Evolutionary conservation across 257 asterid species (phyloP).

Genomic region (Capsicum chinense): DNA sequence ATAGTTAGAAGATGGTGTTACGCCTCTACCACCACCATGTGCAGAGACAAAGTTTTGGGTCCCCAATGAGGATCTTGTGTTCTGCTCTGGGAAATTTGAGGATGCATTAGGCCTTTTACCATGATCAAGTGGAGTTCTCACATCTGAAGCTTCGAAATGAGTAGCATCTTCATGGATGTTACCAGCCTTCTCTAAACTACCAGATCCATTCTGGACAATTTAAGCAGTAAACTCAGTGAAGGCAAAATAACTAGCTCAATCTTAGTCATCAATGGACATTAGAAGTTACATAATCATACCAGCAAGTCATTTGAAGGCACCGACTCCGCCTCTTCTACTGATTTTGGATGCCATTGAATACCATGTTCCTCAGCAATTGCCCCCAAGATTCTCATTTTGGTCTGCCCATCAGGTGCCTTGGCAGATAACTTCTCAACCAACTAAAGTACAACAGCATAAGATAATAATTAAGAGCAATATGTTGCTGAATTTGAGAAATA

Average conservation of each 20-base stretch:
- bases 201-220: slow-evolving; percentile 67
- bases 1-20: slow-evolving; percentile 32
- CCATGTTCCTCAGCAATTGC: slow-evolving; percentile 84
- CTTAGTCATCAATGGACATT: slow-evolving; percentile 23
- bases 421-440: slow-evolving; percentile 92
- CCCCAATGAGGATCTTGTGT: slow-evolving; percentile 44
- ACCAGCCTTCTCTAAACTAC: slow-evolving; percentile 48
- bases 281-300: slow-evolving; percentile 49
- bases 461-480: slow-evolving; percentile 26
- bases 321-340: slow-evolving; percentile 54
- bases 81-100: slow-evolving; percentile 44
- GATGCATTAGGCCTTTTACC: slow-evolving; percentile 40
- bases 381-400: slow-evolving; percentile 66
- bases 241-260: slow-evolving; percentile 26
- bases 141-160: slow-evolving; percentile 40
- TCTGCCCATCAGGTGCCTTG: slow-evolving; percentile 73
- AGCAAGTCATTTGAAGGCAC: slow-evolving; percentile 58
- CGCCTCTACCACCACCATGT: slow-evolving; percentile 41
- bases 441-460: slow-evolving; percentile 50
- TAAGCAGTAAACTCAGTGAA: slow-evolving; percentile 25
- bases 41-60: slow-evolving; percentile 43
- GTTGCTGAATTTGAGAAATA: slow-evolving; percentile 27
- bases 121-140: slow-evolving; percentile 47
- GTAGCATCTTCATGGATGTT: slow-evolving; percentile 49
- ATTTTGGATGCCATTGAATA: slow-evolving; percentile 75